Percentiles rank a stretch among this genome's conserved stretches.
These are phyloP conservation scores for Plantago lanceolata DNA, from an alignment of 305 asterid genomes.

Conservation along the genomic window DNA sequence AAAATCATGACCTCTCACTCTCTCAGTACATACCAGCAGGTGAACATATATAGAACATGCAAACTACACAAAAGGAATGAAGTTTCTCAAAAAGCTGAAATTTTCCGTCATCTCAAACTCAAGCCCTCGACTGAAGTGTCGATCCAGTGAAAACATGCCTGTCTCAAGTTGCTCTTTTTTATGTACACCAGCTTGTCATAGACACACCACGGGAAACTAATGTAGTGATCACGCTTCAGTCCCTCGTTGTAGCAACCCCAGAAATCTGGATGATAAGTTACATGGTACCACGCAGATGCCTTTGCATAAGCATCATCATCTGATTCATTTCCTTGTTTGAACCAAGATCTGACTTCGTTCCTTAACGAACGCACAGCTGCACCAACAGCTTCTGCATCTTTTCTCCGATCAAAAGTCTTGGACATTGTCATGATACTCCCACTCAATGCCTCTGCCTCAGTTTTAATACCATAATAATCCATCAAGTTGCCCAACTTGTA, in stretches of 20 bases:
- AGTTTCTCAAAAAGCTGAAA: no score
- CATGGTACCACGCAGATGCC: slow-evolving; percentile 97
- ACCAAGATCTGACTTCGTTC: slow-evolving; percentile 70
- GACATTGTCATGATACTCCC: slow-evolving; percentile 72
- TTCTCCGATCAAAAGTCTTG: slow-evolving; percentile 65
- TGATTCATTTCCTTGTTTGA: slow-evolving; percentile 45
- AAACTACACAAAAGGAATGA: no score
- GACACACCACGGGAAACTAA: slow-evolving; percentile 93
- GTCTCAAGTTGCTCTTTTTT: slow-evolving; percentile 38
- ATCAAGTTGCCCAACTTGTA: slow-evolving; percentile 73
- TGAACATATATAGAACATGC: no score
- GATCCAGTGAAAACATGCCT: slow-evolving; percentile 23
- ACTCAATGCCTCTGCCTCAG: slow-evolving; percentile 78
- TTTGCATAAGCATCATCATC: slow-evolving; percentile 53
- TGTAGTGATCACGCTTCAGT: slow-evolving; percentile 58
- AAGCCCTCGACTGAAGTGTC: slow-evolving; percentile 22
- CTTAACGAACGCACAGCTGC: slow-evolving; percentile 65
- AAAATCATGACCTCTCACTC: no score
- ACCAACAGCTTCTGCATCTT: slow-evolving; percentile 67
- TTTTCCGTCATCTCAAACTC: slow-evolving; percentile 22
- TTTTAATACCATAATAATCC: slow-evolving; percentile 78
- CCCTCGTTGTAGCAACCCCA: slow-evolving; percentile 77
- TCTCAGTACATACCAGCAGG: no score
- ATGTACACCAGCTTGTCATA: slow-evolving; percentile 66
- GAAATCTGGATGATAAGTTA: slow-evolving; percentile 58